These are phyloP conservation scores for Lactifluus piperatus DNA, from an alignment of 768 basidiomycete species.

Conservation along the genomic window DNA sequence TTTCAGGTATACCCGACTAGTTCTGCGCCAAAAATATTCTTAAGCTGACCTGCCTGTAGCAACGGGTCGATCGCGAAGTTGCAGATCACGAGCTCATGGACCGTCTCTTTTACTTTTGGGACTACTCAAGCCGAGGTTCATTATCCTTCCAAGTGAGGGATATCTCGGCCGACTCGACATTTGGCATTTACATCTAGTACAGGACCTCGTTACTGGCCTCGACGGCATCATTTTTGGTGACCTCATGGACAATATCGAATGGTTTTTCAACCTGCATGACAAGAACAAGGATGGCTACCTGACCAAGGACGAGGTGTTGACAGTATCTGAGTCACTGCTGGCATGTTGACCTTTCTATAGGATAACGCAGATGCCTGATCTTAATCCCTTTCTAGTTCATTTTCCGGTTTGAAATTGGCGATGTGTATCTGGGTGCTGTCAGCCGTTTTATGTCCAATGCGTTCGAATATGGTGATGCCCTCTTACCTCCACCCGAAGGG, in stretches of 20 bases:
- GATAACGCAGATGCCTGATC: not conserved
- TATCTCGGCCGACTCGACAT: not conserved
- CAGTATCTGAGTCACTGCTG: slow-evolving; percentile 87
- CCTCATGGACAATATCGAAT: slow-evolving; percentile 97
- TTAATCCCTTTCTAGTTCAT: slow-evolving; percentile 64
- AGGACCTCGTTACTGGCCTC: slow-evolving; percentile 86
- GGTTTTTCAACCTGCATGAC: slow-evolving; percentile 95
- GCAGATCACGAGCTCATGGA: slow-evolving; percentile 96
- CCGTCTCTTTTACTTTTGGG: slow-evolving; percentile 92
- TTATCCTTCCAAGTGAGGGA: slow-evolving; percentile 77
- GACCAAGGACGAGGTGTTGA: slow-evolving; percentile 94
- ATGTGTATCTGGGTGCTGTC: slow-evolving; percentile 92
- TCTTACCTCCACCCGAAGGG: slow-evolving; percentile 50
- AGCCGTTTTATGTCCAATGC: slow-evolving; percentile 97
- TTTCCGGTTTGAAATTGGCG: slow-evolving; percentile 94
- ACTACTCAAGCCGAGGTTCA: slow-evolving; percentile 68
- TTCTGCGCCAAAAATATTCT: not conserved
- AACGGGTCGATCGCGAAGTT: slow-evolving; percentile 81
- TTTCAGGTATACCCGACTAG: slow-evolving; percentile 51
- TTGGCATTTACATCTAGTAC: slow-evolving; percentile 18
- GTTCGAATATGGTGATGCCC: slow-evolving; percentile 95
- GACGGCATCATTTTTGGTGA: slow-evolving; percentile 94
- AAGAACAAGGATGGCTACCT: slow-evolving; percentile 94
- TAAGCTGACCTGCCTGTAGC: slow-evolving; percentile 33
- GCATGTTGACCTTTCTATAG: slow-evolving; percentile 36